A percentile compares a stretch with the other conserved stretches of the same genome.
phyloP scores from a whole-genome alignment of 2,329 filamentous ascomycete species.

The Thyridium curvatum region DNA sequence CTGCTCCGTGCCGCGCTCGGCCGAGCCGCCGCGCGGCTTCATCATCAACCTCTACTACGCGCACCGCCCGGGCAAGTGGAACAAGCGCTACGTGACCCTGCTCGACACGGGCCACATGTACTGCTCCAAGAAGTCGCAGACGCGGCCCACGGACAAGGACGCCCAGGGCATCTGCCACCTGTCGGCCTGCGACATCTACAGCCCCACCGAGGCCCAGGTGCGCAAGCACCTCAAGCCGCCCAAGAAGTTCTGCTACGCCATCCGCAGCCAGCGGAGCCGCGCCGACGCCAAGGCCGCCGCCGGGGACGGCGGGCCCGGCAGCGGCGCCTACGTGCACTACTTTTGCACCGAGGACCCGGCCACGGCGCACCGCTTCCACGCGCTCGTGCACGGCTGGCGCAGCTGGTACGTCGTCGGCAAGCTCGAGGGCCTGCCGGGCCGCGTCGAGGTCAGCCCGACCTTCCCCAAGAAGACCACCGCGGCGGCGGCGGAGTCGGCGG shows the following conservation, averaged over 20 bases:
- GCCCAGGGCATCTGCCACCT: slow-evolving; percentile 70
- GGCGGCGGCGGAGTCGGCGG: slow-evolving; percentile 13
- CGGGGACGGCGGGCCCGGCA: slow-evolving; percentile 60
- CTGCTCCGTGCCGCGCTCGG: slow-evolving; percentile 50
- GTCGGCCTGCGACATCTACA: slow-evolving; percentile 89
- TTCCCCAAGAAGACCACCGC: no score
- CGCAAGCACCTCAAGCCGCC: slow-evolving; percentile 72
- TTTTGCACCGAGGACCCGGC: slow-evolving; percentile 72
- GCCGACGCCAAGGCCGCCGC: slow-evolving; percentile 69
- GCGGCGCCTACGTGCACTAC: slow-evolving; percentile 84
- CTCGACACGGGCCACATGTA: slow-evolving; percentile 65
- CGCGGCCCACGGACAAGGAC: slow-evolving; percentile 49
- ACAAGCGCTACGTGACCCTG: slow-evolving; percentile 74
- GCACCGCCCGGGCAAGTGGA: slow-evolving; percentile 79
- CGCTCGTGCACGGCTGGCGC: slow-evolving; percentile 71
- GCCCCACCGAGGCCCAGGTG: slow-evolving; percentile 61
- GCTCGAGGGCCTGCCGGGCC: slow-evolving; percentile 37
- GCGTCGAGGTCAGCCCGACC: no score
- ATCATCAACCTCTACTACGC: slow-evolving; percentile 74
- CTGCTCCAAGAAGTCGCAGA: slow-evolving; percentile 58
- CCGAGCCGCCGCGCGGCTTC: slow-evolving; percentile 58
- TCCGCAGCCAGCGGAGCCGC: slow-evolving; percentile 89
- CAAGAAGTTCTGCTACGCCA: slow-evolving; percentile 76
- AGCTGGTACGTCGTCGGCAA: slow-evolving; percentile 86
- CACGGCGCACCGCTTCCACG: slow-evolving; percentile 63